Conservation (phyloP, 192 early-diverging fungal genomes). For the Backusella sp. region DNA sequence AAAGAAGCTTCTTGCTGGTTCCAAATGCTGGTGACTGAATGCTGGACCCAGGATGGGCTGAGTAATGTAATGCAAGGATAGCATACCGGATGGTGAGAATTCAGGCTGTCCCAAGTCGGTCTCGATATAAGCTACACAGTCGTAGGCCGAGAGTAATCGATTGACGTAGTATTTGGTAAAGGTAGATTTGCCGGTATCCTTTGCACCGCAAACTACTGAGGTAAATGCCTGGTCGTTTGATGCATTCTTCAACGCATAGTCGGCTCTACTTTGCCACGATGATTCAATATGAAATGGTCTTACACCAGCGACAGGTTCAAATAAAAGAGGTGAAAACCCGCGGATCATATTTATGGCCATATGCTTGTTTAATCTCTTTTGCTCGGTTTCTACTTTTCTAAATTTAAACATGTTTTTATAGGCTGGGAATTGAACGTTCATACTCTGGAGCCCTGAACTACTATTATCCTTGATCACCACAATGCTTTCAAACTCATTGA, state of each 20-base stretch:
- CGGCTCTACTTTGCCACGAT: constrained; percentile 40
- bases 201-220: constrained; percentile 69
- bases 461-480: constrained; percentile 38
- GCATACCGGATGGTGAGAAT: constrained; percentile 76
- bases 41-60: constrained; percentile 80
- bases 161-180: constrained; percentile 79
- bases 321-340: constrained; percentile 52
- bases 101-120: constrained; percentile 93
- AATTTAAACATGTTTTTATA: constrained; percentile 53
- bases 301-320: constrained; percentile 26
- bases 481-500: constrained; percentile 20
- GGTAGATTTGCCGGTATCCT: constrained; percentile 90
- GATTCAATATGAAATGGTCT: constrained; percentile 35
- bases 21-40: constrained; percentile 67
- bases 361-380: background rate
- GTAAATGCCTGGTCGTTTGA: constrained; percentile 24
- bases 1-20: constrained; percentile 67
- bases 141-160: constrained; percentile 69
- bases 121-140: constrained; percentile 80
- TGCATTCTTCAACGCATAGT: background rate
- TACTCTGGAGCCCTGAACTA: constrained; percentile 42
- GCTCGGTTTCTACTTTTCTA: background rate
- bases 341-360: constrained; percentile 15
- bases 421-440: constrained; percentile 44
- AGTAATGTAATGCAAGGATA: constrained; percentile 73